Base-by-base conservation (phyloP, 1,139 yeast genomes). In the Yamadazyma friedrichii region DNA sequence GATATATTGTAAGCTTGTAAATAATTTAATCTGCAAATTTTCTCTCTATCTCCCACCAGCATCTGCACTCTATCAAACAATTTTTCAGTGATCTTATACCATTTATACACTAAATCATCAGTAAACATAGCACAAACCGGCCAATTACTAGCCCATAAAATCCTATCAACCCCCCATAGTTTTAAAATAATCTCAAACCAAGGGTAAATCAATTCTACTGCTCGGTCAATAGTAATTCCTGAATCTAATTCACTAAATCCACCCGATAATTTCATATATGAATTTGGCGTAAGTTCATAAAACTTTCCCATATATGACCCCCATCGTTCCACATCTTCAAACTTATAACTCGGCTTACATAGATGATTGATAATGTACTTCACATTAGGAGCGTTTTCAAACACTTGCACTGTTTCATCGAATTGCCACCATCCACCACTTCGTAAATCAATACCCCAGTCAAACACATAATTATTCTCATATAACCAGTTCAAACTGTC, bases 61-160 rank as follows among this genome's bases (percentile, higher is more conserved):
- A 55, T 12, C 9, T 32, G 41, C 12, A 48, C 35, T 32, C 31
- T 41, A 29, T 54, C 54, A 38, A 54, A 51, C 6, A 55, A 33
- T 34, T 16, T 39, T 36, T 54, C 53, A 1, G 55, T 52, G 5
- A 55, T 39, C 15, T 36, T 37, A 12, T 40, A 44, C 60, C 59
- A 55, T 12, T 37, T 47, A 2, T 30, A 6, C 4, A 41, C 46
- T n/a, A 53, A 42, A 12, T 38, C 32, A 0, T 52, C 54, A 3
- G 53, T 55, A 6, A 46, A 40, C 12, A 55, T 35, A 11, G 57
- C 60, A 42, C 70, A 65, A 3, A 68, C 70, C 0, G 76, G 76
- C 73, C 74, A 70, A 47, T 70, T 72, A 44, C 72, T 66, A 4
- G 71, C 75, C 67, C 69, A 70, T 8, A 70, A 55, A 3, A 64